Evolutionary conservation across 2,329 filamentous ascomycete genomes (phyloP), one percentile per base, ranked within the genome.

Genomic region (Neopestalotiopsis sp.): DNA sequence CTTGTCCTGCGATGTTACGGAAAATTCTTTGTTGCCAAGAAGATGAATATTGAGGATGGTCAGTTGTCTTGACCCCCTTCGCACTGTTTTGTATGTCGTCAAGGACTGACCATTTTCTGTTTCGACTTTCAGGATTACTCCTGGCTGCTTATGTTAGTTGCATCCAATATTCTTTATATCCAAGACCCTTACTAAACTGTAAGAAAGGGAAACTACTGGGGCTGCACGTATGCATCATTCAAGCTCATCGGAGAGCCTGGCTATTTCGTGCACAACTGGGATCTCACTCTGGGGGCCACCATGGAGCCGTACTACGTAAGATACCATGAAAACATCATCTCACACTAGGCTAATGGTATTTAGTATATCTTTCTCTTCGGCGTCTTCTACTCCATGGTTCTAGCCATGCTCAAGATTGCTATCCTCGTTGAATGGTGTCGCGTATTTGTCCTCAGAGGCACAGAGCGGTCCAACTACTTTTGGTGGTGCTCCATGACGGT

Each of bases 371-470:
- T 79, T 20, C 12, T 66, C 3, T 20, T 58, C 49, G 79, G 80
- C 58, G 72, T 72, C 69, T 78, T 72, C 68, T 83, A 83, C 70
- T 78, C 76, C 0, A 74, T 76, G 42, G 74, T 76, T 20, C 76
- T 83, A 0, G 78, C 79, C 0, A 72, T 81, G 5, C 72, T 84
- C 65, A 84, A 84, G 68, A 75, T 75, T 2, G 79, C 80, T 28
- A 83, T 85, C 59, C 76, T 84, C n/a, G 57, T 82, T 10, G 80
- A 84, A 64, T 84, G 82, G 82, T 75, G 74, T 14, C 74, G 76
- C 32, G 40, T 72, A 66, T 57, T 73, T 61, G 68, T 77, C 63
- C 12, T 75, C 73, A 3, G 69, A 58, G 10, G 78, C 73, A 34
- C 75, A 74, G 70, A 72, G 9, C 63, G 17, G 3, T 53, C 49